A percentile compares a stretch with the other conserved stretches of the same genome.
These are phyloP conservation scores for Citrullus amarus DNA, from an alignment of 306 rosid genomes.

Conservation along the genomic window DNA sequence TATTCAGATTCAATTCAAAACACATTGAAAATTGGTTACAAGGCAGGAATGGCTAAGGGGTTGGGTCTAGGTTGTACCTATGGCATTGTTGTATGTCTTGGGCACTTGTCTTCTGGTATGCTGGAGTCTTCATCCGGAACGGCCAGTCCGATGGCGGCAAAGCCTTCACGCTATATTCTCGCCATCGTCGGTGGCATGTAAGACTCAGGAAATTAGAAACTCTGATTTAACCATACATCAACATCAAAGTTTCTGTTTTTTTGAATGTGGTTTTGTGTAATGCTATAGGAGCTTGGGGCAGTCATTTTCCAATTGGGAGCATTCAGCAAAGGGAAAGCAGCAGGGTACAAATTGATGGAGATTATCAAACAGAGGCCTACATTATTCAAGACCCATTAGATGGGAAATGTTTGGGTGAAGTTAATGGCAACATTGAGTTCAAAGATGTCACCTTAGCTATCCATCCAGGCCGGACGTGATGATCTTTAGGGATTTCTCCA, in stretches of 20 bases:
- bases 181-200: conserved; percentile 99
- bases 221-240: neutral
- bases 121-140: conserved; percentile 87
- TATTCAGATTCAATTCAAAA: conserved; percentile 93
- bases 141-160: conserved; percentile 96
- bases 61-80: conserved; percentile 97
- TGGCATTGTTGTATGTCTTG: conserved; percentile 98
- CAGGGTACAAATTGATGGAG: conserved; percentile 93
- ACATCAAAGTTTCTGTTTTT: neutral
- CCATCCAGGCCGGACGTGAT: conserved; percentile 90
- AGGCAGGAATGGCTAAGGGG: conserved; percentile 99
- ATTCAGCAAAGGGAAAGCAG: conserved; percentile 92
- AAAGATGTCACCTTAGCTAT: conserved; percentile 81
- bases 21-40: conserved; percentile 90
- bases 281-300: conserved; percentile 93
- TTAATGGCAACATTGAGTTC: conserved; percentile 76
- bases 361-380: conserved; percentile 81
- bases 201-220: conserved; percentile 11
- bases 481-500: conserved; percentile 66
- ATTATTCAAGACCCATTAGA: conserved; percentile 54
- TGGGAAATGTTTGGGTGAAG: conserved; percentile 60
- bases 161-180: conserved; percentile 94
- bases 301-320: conserved; percentile 96
- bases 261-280: neutral
- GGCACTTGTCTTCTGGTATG: conserved; percentile 99